Evolutionary conservation across 140 eudicot genomes (phyloP).

Genomic region (Oenanthe javanica): DNA sequence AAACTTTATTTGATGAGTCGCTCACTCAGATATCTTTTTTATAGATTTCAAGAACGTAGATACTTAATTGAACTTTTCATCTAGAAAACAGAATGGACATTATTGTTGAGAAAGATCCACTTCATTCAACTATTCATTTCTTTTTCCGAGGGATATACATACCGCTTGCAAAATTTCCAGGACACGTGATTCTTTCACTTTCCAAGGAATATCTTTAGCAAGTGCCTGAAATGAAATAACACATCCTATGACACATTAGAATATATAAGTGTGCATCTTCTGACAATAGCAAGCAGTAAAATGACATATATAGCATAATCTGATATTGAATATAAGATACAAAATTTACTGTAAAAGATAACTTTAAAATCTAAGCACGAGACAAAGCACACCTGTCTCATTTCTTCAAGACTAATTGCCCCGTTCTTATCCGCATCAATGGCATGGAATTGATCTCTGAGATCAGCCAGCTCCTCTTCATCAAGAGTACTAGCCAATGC

Average conservation of each 20-base stretch:
- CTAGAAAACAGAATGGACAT: background rate
- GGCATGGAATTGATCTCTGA: conserved; percentile 85
- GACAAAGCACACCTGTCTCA: conserved; percentile 64
- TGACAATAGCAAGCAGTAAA: background rate
- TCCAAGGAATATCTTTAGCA: conserved; percentile 99
- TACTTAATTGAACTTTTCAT: background rate
- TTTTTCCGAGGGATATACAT: conserved; percentile 5
- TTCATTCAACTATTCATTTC: background rate
- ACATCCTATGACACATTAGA: background rate
- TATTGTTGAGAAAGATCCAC: background rate
- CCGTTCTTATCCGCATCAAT: conserved; percentile 93
- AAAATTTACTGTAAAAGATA: background rate
- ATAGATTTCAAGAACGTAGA: background rate
- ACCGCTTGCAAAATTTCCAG: conserved; percentile 90
- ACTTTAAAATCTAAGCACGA: background rate
- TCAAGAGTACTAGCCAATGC: conserved; percentile 91
- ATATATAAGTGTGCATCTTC: background rate
- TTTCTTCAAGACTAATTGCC: conserved; percentile 88
- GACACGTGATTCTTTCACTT: conserved; percentile 82
- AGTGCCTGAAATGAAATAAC: conserved; percentile 52
- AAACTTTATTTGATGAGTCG: background rate
- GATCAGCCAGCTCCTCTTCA: conserved; percentile 79
- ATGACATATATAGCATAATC: background rate
- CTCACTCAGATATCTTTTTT: background rate
- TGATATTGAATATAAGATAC: background rate